phyloP scores from a whole-genome alignment of 352 stramenopile species.

The Chrysophaeum taylorii region DNA sequence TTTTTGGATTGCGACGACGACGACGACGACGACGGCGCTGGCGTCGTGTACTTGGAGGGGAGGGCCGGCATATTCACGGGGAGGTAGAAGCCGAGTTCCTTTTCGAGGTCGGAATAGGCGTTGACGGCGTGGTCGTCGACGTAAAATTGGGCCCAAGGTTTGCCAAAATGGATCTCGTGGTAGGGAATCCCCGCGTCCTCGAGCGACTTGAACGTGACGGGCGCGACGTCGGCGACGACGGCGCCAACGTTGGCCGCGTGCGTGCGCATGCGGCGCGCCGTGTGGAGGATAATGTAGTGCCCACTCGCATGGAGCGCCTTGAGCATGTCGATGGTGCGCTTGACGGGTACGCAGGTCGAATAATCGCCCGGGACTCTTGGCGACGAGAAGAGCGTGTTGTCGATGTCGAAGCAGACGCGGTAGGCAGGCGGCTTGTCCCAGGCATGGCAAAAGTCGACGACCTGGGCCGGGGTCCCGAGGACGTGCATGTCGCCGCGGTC shows the following conservation, averaged over 20 bases:
- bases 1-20: no score
- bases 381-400: slow-evolving; percentile 12
- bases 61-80: background rate
- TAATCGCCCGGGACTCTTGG: background rate
- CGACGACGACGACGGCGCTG: background rate
- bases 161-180: slow-evolving; percentile 11
- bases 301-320: background rate
- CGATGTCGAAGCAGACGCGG: slow-evolving; percentile 11
- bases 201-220: background rate
- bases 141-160: slow-evolving; percentile 17
- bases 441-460: slow-evolving; percentile 2
- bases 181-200: background rate
- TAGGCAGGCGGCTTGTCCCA: background rate
- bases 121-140: slow-evolving; percentile 8
- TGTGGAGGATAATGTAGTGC: slow-evolving; percentile 14
- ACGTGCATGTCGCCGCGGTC: slow-evolving; percentile 1
- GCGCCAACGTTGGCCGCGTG: slow-evolving; percentile 6
- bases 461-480: slow-evolving; percentile 1
- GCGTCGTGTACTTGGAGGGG: background rate
- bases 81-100: slow-evolving; percentile 15
- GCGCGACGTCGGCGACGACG: slow-evolving; percentile 6
- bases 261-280: slow-evolving; percentile 14
- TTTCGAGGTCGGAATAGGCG: slow-evolving; percentile 10
- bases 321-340: background rate
- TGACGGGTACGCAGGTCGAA: background rate